Evolutionary conservation across 2,329 filamentous ascomycete species (phyloP).

Genomic region (Fusarium anthophilum): DNA sequence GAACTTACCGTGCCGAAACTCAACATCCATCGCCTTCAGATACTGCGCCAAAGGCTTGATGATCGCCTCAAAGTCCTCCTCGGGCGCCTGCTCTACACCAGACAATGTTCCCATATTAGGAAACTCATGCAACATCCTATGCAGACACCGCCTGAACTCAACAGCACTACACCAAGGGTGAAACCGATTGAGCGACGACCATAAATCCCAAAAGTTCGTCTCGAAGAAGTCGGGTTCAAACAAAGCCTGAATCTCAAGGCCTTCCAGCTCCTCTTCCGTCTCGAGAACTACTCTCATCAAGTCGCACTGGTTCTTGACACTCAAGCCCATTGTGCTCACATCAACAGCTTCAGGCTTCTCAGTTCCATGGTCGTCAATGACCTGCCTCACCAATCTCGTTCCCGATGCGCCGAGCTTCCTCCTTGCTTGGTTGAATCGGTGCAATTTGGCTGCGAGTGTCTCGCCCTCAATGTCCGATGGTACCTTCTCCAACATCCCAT

Average conservation of each 20-base stretch:
- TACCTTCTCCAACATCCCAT: slow-evolving; percentile 40
- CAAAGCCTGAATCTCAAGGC: slow-evolving; percentile 40
- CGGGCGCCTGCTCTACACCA: slow-evolving; percentile 39
- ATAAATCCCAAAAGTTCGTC: slow-evolving; percentile 43
- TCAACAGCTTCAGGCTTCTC: slow-evolving; percentile 39
- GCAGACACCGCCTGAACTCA: slow-evolving; percentile 41
- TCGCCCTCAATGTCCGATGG: slow-evolving; percentile 34
- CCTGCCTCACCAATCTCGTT: slow-evolving; percentile 37
- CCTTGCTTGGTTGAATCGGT: slow-evolving; percentile 35
- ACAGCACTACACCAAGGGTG: slow-evolving; percentile 44
- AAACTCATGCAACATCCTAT: slow-evolving; percentile 42
- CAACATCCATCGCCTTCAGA: slow-evolving; percentile 42
- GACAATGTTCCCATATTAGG: slow-evolving; percentile 41
- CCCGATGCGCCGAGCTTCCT: slow-evolving; percentile 40
- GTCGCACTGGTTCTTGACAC: slow-evolving; percentile 43
- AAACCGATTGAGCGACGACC: slow-evolving; percentile 42
- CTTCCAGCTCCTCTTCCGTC: slow-evolving; percentile 40
- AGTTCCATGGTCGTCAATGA: slow-evolving; percentile 18
- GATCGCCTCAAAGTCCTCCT: slow-evolving; percentile 42
- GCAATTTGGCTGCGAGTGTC: slow-evolving; percentile 38
- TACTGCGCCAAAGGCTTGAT: slow-evolving; percentile 41
- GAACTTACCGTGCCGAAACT: slow-evolving; percentile 39
- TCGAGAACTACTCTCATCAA: slow-evolving; percentile 43
- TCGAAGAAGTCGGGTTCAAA: slow-evolving; percentile 42
- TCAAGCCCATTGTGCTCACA: slow-evolving; percentile 41